phyloP scores from a whole-genome alignment of 805 yeast genomes.

The Metschnikowia matae region DNA sequence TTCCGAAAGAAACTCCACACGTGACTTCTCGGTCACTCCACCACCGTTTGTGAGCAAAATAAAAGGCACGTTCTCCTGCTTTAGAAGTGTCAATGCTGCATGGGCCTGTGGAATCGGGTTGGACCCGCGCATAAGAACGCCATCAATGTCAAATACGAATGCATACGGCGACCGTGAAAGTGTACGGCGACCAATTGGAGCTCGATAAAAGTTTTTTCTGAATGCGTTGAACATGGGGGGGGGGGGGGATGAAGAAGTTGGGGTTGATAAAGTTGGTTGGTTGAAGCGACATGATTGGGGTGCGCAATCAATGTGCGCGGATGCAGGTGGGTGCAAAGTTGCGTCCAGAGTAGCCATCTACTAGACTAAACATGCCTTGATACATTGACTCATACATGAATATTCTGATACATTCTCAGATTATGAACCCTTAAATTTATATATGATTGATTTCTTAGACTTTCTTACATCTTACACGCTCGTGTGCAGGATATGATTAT shows the following conservation, averaged over 20 bases:
- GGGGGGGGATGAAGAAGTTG: no score
- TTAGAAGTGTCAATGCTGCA: slow-evolving; percentile 53
- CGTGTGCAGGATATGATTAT: no score
- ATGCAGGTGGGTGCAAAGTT: slow-evolving; percentile 1
- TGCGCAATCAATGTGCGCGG: not conserved
- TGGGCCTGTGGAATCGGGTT: slow-evolving; percentile 63
- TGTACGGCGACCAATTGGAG: not conserved
- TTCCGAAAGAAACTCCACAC: slow-evolving; percentile 51
- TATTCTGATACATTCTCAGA: no score
- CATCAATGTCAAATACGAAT: slow-evolving; percentile 64
- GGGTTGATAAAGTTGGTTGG: not conserved
- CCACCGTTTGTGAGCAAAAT: slow-evolving; percentile 91
- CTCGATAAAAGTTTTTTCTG: not conserved
- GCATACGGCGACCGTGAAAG: slow-evolving; percentile 17
- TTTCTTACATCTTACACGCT: no score
- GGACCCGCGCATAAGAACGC: slow-evolving; percentile 76
- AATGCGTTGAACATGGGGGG: not conserved
- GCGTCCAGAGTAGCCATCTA: not conserved
- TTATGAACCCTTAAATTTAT: no score
- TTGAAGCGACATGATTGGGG: not conserved
- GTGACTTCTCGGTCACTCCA: slow-evolving; percentile 62
- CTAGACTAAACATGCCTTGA: not conserved
- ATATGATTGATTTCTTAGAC: no score
- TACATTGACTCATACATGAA: no score
- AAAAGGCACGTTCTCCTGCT: slow-evolving; percentile 60